These are phyloP conservation scores for Delonix regia DNA, from an alignment of 306 rosid genomes.

Conservation along the genomic window DNA sequence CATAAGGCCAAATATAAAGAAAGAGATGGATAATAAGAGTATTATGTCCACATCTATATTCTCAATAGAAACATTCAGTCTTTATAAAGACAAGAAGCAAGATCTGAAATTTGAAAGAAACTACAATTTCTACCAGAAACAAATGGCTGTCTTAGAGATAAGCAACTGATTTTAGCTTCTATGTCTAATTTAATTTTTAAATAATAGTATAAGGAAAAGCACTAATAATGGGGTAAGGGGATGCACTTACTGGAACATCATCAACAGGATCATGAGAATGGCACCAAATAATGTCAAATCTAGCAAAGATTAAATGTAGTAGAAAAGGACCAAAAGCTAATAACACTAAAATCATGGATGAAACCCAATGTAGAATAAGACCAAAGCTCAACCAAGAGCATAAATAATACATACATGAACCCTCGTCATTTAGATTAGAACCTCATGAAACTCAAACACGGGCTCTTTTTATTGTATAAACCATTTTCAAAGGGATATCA, in stretches of 20 bases:
- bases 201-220: constrained; percentile 20
- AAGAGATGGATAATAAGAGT: neutral
- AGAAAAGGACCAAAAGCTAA: too few species aligned
- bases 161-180: neutral
- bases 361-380: too few species aligned
- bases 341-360: too few species aligned
- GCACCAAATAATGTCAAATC: constrained; percentile 78
- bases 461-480: too few species aligned
- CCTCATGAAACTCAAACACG: too few species aligned
- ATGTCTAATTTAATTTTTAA: constrained; percentile 1
- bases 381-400: too few species aligned
- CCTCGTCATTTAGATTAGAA: too few species aligned
- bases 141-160: constrained; percentile 9
- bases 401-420: too few species aligned
- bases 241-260: constrained; percentile 68
- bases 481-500: too few species aligned
- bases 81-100: constrained; percentile 21
- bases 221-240: constrained; percentile 13
- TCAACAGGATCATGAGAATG: constrained; percentile 70
- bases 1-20: neutral
- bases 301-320: constrained; percentile 73
- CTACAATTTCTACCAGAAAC: neutral
- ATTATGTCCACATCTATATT: neutral
- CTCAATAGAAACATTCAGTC: neutral
- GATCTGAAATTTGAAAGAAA: neutral